Evolutionary conservation across 2,329 filamentous ascomycete genomes (phyloP).

Genomic region (Davidsoniella australis): DNA sequence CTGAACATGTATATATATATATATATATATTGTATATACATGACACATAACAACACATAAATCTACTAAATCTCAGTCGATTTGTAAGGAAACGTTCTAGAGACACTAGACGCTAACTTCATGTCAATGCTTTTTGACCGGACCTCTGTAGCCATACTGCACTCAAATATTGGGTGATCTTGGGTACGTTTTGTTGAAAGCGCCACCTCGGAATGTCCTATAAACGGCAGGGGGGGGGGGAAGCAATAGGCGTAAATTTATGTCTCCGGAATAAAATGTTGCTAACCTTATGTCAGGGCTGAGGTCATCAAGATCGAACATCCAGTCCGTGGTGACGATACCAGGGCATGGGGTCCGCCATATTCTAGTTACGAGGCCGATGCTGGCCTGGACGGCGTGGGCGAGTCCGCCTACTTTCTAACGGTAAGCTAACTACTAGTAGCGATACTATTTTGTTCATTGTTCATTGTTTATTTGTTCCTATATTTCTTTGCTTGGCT

Average conservation of each 20-base stretch:
- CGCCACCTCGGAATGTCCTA: not conserved
- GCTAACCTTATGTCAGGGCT: constrained; percentile 36
- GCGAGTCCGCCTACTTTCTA: constrained; percentile 90
- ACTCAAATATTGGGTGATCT: constrained; percentile 93
- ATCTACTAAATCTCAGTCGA: no score
- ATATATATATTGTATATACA: not conserved
- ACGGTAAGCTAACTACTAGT: constrained; percentile 36
- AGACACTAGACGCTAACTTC: no score
- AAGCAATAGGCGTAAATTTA: no score
- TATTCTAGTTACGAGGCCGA: constrained; percentile 62
- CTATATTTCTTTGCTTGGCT: no score
- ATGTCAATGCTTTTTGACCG: not conserved
- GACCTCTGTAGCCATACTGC: constrained; percentile 60
- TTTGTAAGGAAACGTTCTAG: no score
- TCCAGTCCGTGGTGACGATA: constrained; percentile 80
- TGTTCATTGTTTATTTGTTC: no score
- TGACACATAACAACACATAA: no score
- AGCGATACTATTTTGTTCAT: no score
- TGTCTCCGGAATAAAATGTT: not conserved
- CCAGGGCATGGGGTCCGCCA: constrained; percentile 87
- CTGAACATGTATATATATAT: not conserved
- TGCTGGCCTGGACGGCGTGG: constrained; percentile 46
- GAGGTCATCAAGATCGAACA: constrained; percentile 98
- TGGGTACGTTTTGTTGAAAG: constrained; percentile 44
- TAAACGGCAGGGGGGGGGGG: no score